phyloP scores from a whole-genome alignment of 2,329 filamentous ascomycete species.

The Penicillium decumbens region DNA sequence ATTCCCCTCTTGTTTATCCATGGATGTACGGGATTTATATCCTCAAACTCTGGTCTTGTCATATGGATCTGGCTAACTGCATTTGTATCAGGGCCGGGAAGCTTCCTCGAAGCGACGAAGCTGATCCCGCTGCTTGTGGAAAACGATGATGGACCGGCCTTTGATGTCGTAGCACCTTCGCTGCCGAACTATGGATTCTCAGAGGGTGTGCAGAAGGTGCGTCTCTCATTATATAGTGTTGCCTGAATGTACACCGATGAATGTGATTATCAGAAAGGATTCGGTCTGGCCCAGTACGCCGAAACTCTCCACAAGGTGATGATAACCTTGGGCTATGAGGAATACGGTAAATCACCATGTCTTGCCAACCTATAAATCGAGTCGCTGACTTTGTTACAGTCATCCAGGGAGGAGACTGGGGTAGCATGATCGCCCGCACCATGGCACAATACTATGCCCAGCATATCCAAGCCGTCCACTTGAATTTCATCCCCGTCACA shows the following conservation, averaged over 20 bases:
- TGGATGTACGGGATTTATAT: slow-evolving; percentile 45
- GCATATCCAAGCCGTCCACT: slow-evolving; percentile 56
- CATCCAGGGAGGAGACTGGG: slow-evolving; percentile 67
- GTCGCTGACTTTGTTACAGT: slow-evolving; percentile 18
- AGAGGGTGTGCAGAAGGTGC: slow-evolving; percentile 37
- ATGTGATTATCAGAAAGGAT: slow-evolving; percentile 49
- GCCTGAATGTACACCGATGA: not conserved
- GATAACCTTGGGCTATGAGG: slow-evolving; percentile 60
- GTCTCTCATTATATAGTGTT: not conserved
- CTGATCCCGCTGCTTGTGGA: slow-evolving; percentile 46
- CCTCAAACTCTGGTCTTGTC: slow-evolving; percentile 7
- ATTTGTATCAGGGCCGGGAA: slow-evolving; percentile 52
- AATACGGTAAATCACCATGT: slow-evolving; percentile 46
- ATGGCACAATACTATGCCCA: slow-evolving; percentile 58
- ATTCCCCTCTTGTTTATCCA: slow-evolving; percentile 66
- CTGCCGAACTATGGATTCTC: slow-evolving; percentile 57
- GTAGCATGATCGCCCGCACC: slow-evolving; percentile 57
- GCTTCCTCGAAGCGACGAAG: slow-evolving; percentile 54
- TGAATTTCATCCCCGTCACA: slow-evolving; percentile 53
- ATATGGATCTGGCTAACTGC: not conserved
- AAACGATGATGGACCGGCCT: slow-evolving; percentile 40
- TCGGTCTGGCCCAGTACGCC: slow-evolving; percentile 57
- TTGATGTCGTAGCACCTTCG: slow-evolving; percentile 52
- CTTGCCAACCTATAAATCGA: not conserved
- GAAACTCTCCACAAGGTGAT: slow-evolving; percentile 65